Evolutionary conservation across 2,329 filamentous ascomycete species (phyloP).

Genomic region (Colletotrichum echinochloae): DNA sequence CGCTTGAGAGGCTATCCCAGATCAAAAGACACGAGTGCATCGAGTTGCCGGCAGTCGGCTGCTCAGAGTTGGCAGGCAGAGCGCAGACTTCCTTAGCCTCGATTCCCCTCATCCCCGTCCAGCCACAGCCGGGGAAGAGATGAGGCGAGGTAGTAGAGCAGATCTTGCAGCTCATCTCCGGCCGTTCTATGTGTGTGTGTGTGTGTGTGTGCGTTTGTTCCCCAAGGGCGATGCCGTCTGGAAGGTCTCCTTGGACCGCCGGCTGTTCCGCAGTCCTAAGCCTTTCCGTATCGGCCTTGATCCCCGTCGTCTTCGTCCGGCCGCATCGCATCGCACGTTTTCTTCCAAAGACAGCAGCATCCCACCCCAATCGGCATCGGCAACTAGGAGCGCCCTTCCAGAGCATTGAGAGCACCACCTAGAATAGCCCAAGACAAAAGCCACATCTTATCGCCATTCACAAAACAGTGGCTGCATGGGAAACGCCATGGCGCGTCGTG

Average conservation of each 20-base stretch:
- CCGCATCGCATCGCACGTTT: not conserved
- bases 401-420: not conserved
- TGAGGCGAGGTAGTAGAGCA: not conserved
- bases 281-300: not conserved
- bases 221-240: not conserved
- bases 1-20: not conserved
- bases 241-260: too few species aligned
- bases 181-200: not conserved
- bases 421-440: constrained; percentile 13
- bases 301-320: not conserved
- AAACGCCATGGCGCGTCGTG: constrained; percentile 7
- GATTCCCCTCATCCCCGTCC: not conserved
- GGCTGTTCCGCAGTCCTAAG: constrained; percentile 6
- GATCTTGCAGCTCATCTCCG: constrained; percentile 10
- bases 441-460: not conserved
- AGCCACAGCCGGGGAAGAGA: not conserved
- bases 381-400: not conserved
- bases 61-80: not conserved
- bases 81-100: not conserved
- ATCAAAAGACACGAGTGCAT: not conserved
- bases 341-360: accelerated
- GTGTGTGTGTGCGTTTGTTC: not conserved
- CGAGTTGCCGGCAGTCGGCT: constrained; percentile 1
- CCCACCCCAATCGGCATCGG: not conserved
- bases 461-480: not conserved